A percentile compares a stretch with the other conserved stretches of the same genome.
These are phyloP conservation scores for Steccherinum ochraceum DNA, from an alignment of 768 basidiomycete species.

Conservation along the genomic window DNA sequence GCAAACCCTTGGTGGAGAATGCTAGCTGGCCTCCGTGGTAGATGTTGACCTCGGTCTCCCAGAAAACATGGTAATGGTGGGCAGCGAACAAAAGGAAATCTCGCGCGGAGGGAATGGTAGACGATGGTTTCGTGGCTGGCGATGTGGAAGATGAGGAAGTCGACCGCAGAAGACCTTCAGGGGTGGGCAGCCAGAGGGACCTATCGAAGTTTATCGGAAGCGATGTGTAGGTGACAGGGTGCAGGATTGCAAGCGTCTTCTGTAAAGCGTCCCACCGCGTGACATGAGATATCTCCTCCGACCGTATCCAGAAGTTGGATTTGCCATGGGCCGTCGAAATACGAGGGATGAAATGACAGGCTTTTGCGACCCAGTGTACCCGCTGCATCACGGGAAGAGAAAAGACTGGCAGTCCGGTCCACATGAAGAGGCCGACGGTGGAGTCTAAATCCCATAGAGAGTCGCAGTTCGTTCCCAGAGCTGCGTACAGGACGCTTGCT, in stretches of 20 bases:
- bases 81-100: not conserved
- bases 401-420: not conserved
- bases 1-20: not conserved
- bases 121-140: not conserved
- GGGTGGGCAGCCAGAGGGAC: not conserved
- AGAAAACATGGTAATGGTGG: not conserved
- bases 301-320: constrained; percentile 23
- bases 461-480: constrained; percentile 15
- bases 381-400: not conserved
- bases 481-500: constrained; percentile 23
- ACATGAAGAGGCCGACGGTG: not conserved
- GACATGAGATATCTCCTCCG: constrained; percentile 13
- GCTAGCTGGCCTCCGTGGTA: not conserved
- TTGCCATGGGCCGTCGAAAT: constrained; percentile 17
- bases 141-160: not conserved
- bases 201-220: not conserved
- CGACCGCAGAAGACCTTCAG: not conserved
- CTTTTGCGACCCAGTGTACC: constrained; percentile 7
- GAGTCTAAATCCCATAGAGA: not conserved
- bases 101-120: not conserved
- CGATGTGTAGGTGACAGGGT: not conserved
- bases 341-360: constrained; percentile 23
- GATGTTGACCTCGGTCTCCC: not conserved
- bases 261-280: constrained; percentile 9
- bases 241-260: not conserved